These are phyloP conservation scores for Cyclostephanos tholiformis DNA, from an alignment of 108 stramenopile species.

Conservation along the genomic window DNA sequence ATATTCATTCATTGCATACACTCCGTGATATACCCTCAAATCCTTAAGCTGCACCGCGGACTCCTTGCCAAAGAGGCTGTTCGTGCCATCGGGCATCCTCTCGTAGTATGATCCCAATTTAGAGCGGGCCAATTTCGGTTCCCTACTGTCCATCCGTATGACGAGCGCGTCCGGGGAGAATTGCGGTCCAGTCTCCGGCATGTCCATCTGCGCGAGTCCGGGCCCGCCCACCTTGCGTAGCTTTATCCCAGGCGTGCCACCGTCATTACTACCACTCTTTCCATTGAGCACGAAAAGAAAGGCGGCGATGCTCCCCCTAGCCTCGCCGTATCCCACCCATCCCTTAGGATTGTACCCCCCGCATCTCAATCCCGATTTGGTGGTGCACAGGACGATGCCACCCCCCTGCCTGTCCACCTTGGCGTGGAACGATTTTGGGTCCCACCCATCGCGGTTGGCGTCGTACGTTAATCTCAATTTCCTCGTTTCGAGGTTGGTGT, in stretches of 20 bases:
- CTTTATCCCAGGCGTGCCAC: slow-evolving; percentile 57
- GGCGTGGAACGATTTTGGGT: slow-evolving; percentile 66
- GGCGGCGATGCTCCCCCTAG: slow-evolving; percentile 82
- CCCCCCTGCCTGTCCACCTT: slow-evolving; percentile 80
- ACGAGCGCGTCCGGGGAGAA: slow-evolving; percentile 86
- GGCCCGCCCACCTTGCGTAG: slow-evolving; percentile 84
- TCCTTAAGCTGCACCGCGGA: slow-evolving; percentile 65
- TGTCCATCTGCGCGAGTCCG: slow-evolving; percentile 71
- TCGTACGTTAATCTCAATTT: slow-evolving; percentile 72
- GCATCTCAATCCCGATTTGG: slow-evolving; percentile 58
- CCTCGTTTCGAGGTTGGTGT: slow-evolving; percentile 81
- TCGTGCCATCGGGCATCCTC: slow-evolving; percentile 73
- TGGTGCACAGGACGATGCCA: slow-evolving; percentile 61
- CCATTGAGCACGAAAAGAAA: slow-evolving; percentile 70
- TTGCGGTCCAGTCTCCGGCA: slow-evolving; percentile 71
- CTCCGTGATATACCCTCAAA: slow-evolving; percentile 79
- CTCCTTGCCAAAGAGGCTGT: slow-evolving; percentile 71
- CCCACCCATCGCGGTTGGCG: slow-evolving; percentile 83
- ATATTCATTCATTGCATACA: slow-evolving; percentile 71
- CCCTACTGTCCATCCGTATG: slow-evolving; percentile 58
- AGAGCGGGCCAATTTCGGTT: slow-evolving; percentile 65
- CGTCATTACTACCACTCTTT: slow-evolving; percentile 15
- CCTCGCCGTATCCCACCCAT: slow-evolving; percentile 86
- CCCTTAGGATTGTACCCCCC: slow-evolving; percentile 87
- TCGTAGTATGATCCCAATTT: slow-evolving; percentile 87